Evolutionary conservation across 106 monocot species (phyloP), one percentile per base, ranked within the genome.

Genomic region (Dioscorea alata): DNA sequence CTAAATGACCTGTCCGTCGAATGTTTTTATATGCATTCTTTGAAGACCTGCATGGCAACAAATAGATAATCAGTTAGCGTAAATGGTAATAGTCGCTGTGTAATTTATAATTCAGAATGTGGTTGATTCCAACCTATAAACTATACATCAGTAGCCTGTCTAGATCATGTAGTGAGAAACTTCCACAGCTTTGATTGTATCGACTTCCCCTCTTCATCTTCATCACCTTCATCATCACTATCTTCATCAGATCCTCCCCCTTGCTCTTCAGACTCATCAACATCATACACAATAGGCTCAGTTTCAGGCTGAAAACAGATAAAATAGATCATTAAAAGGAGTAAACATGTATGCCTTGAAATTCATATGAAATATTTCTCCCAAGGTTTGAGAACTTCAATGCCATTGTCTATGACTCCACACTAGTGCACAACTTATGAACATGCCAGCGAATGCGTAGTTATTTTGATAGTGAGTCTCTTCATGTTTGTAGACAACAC

Each of bases 161-260:
- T 31, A 16, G 14, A 57, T 65, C 65, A 71, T 32, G 73, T 76
- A 28, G 69, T 73, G 22, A 77, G 63, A 32, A 76, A 82, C 19
- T 72, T 68, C 78, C 73, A 82, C 20, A 77, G 22, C 66, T 82
- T 82, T 66, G 65, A 28, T 63, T 63, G 59, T 24, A 69, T 63
- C 0, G 78, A 74, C 57, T 54, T 33, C 6, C 61, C 28, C 34
- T 59, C 66, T 48, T 57, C 67, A 16, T 77, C 72, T 48, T 65
- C 73, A 10, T 69, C 69, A 28, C 12, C 81, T 42, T 75, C 80
- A 4, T 76, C 67, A 32, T 69, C 71, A 12, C 21, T 33, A 23
- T 71, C 68, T 23, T 76, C 57, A 23, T 28, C 23, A 20, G 59
- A 33, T 49, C 50, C 49, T 16, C 60, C 66, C 33, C 60, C 66